Percentiles rank a stretch among this genome's conserved stretches.
Evolutionary conservation across 495 filamentous ascomycete species (phyloP).

Genomic region (Tuber umbilicatum): DNA sequence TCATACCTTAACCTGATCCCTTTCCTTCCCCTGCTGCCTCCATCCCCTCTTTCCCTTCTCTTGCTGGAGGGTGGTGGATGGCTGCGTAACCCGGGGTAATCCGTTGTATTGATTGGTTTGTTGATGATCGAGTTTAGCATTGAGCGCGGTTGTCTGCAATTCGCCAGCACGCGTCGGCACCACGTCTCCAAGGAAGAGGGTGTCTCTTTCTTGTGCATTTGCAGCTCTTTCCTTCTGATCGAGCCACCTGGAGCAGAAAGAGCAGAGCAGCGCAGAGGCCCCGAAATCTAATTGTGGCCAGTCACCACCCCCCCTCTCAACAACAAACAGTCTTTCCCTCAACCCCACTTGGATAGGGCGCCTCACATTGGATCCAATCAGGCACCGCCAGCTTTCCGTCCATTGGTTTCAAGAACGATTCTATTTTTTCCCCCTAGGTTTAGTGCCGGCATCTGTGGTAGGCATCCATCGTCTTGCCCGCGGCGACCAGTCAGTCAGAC

Average conservation of each 20-base stretch:
- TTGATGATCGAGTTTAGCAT: slow-evolving; percentile 25
- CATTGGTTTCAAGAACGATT: slow-evolving; percentile 18
- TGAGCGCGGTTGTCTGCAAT: slow-evolving; percentile 18
- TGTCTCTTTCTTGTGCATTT: background rate
- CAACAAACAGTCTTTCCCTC: background rate
- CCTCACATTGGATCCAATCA: slow-evolving; percentile 25
- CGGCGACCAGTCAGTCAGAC: slow-evolving; percentile 30
- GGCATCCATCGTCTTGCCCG: slow-evolving; percentile 24
- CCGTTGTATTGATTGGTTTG: slow-evolving; percentile 17
- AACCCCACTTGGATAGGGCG: background rate
- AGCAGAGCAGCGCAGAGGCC: slow-evolving; percentile 14
- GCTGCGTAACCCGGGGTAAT: background rate
- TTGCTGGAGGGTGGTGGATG: background rate
- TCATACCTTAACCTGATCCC: background rate
- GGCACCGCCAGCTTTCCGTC: slow-evolving; percentile 26
- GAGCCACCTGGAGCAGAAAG: slow-evolving; percentile 19
- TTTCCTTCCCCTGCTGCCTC: background rate
- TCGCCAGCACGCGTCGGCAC: slow-evolving; percentile 2
- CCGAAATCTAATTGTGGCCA: slow-evolving; percentile 2
- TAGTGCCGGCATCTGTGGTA: slow-evolving; percentile 17
- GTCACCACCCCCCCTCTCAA: background rate
- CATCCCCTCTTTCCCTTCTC: slow-evolving; percentile 2
- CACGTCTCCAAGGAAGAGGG: background rate
- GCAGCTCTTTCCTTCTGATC: slow-evolving; percentile 13
- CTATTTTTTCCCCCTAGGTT: background rate